Percentiles rank a stretch among this genome's conserved stretches.
phyloP scores from a whole-genome alignment of 208 protist genomes.

The Trypanosoma brucei region DNA sequence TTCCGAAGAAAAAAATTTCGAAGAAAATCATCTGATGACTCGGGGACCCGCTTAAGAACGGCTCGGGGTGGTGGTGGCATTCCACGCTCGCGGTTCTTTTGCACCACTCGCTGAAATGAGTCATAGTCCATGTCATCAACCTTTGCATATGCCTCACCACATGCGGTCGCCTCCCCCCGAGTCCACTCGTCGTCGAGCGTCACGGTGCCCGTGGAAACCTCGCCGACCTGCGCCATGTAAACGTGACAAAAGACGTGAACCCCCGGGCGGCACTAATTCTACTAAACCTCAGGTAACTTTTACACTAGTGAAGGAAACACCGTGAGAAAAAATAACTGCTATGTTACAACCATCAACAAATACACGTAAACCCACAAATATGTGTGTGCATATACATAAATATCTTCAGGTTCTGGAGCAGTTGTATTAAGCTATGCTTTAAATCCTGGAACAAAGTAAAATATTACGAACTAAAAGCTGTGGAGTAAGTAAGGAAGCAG shows the following conservation, averaged over 20 bases:
- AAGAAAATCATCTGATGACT: conserved; percentile 91
- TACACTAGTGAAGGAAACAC: background rate
- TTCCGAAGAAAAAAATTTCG: conserved; percentile 89
- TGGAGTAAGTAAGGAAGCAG: too few species aligned
- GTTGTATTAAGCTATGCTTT: too few species aligned
- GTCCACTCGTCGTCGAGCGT: background rate
- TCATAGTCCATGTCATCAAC: conserved; percentile 60
- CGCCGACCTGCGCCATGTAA: background rate
- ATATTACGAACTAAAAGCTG: background rate
- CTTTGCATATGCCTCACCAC: conserved; percentile 15
- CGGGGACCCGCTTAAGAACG: conserved; percentile 82
- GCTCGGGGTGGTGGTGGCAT: conserved; percentile 68
- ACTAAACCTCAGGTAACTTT: too few species aligned
- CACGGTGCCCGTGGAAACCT: background rate
- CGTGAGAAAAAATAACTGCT: background rate
- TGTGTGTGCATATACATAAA: too few species aligned
- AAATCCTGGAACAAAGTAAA: background rate
- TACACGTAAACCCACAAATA: too few species aligned
- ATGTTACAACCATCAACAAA: background rate
- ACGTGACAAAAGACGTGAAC: background rate
- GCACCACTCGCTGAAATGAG: conserved; percentile 42
- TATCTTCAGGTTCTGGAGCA: too few species aligned
- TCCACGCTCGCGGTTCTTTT: conserved; percentile 43
- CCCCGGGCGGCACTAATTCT: background rate
- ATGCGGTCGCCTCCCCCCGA: background rate